A percentile compares a stretch with the other conserved stretches of the same genome.
These are phyloP conservation scores for Pichia sp. DNA, from an alignment of 1,139 yeast species.

Conservation along the genomic window DNA sequence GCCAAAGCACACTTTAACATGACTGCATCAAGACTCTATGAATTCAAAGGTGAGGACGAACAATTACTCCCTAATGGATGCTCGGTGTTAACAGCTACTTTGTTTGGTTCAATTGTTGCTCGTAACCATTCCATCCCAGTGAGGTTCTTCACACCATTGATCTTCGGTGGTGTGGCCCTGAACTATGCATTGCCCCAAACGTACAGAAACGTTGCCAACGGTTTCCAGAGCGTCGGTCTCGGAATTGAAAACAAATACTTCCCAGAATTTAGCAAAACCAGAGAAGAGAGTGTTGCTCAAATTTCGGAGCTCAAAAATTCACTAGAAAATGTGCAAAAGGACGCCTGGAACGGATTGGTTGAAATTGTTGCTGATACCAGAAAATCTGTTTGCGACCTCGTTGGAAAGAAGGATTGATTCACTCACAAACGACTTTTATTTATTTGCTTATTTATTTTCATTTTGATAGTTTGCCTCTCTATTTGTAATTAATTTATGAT, in stretches of 20 bases:
- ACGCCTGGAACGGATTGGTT: constrained; percentile 17
- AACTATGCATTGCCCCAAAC: constrained; percentile 36
- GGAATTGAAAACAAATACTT: constrained; percentile 30
- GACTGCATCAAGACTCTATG: constrained; percentile 30
- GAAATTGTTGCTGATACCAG: constrained; percentile 13
- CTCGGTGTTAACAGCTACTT: constrained; percentile 50
- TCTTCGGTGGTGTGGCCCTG: constrained; percentile 44
- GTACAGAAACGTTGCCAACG: constrained; percentile 29
- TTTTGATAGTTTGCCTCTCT: not conserved
- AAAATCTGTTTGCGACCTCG: constrained; percentile 1
- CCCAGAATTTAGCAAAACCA: constrained; percentile 34
- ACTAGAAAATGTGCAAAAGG: not conserved
- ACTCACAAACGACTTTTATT: not conserved
- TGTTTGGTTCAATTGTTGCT: constrained; percentile 53
- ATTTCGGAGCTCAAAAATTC: not conserved
- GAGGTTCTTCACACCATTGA: constrained; percentile 48
- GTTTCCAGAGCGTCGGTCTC: constrained; percentile 20
- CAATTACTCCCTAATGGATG: constrained; percentile 53
- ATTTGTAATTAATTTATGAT: not conserved
- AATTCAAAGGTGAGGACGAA: constrained; percentile 28
- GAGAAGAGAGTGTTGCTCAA: constrained; percentile 16
- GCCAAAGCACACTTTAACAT: constrained; percentile 37
- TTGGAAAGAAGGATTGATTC: constrained; percentile 13
- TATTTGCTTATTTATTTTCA: not conserved
- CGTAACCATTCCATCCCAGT: constrained; percentile 44